These are phyloP conservation scores for Erythrophleum fordii DNA, from an alignment of 306 rosid species.

Conservation along the genomic window DNA sequence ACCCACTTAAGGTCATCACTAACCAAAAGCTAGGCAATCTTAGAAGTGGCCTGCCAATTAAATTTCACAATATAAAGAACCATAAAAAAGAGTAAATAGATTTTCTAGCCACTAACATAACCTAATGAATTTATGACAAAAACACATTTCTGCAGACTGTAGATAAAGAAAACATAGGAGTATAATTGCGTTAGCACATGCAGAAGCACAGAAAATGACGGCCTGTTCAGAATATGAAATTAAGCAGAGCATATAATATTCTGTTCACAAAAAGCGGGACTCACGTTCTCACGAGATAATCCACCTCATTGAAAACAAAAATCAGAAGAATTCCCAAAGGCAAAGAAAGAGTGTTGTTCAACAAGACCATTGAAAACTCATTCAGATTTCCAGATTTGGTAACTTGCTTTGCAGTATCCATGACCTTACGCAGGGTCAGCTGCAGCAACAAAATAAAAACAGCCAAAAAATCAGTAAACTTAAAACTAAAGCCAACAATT, in stretches of 20 bases:
- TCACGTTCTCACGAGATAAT: conserved; percentile 89
- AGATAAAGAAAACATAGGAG: neutral
- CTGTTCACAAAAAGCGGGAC: conserved; percentile 41
- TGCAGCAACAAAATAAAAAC: conserved; percentile 52
- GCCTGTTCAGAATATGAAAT: conserved; percentile 11
- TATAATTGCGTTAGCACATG: conserved; percentile 12
- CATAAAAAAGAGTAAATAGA: neutral
- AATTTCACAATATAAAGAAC: conserved; percentile 32
- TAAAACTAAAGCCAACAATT: conserved; percentile 20
- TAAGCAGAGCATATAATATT: conserved; percentile 28
- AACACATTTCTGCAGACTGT: conserved; percentile 13
- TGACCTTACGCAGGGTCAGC: conserved; percentile 91
- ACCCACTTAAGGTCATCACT: conserved; percentile 88
- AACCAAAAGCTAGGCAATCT: conserved; percentile 90
- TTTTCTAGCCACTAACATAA: conserved; percentile 6
- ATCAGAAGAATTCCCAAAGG: conserved; percentile 86
- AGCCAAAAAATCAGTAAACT: conserved; percentile 41
- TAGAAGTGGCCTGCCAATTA: conserved; percentile 84
- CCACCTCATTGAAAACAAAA: conserved; percentile 82
- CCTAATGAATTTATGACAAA: conserved; percentile 18
- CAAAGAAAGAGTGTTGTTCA: conserved; percentile 90
- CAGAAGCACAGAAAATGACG: conserved; percentile 21
- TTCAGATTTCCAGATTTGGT: conserved; percentile 90
- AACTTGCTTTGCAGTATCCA: conserved; percentile 95
- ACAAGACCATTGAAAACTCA: conserved; percentile 98